A percentile compares a stretch with the other conserved stretches of the same genome.
These are phyloP conservation scores for Canavalia gladiata DNA, from an alignment of 306 rosid genomes.

Conservation along the genomic window DNA sequence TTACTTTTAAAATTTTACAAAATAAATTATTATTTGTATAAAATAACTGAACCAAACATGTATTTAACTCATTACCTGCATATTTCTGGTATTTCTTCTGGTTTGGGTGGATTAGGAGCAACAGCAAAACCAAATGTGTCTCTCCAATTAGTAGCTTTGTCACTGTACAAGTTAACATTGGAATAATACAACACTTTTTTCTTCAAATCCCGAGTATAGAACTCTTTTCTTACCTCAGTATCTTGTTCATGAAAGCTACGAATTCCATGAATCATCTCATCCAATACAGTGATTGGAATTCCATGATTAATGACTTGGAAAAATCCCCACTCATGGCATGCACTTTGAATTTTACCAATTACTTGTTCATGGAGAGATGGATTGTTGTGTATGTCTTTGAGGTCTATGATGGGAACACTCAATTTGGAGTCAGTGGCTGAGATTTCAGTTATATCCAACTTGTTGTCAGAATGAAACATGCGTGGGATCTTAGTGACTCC, in stretches of 20 bases:
- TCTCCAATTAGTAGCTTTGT: constrained; percentile 64
- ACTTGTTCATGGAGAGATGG: neutral
- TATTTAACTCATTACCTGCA: constrained; percentile 44
- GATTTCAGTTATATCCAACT: neutral
- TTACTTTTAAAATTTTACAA: too few species aligned
- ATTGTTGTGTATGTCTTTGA: constrained; percentile 36
- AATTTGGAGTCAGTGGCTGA: neutral
- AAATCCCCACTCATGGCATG: constrained; percentile 57
- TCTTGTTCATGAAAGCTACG: constrained; percentile 64
- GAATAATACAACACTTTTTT: constrained; percentile 45
- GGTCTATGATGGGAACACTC: constrained; percentile 47
- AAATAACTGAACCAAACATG: too few species aligned
- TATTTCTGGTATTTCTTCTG: constrained; percentile 49
- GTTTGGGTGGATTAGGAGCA: constrained; percentile 53
- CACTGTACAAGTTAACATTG: constrained; percentile 53
- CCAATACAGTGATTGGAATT: constrained; percentile 47
- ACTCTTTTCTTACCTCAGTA: constrained; percentile 39
- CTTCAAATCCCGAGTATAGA: constrained; percentile 43
- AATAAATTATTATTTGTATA: too few species aligned
- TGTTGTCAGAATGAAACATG: constrained; percentile 45
- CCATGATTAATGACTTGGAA: constrained; percentile 64
- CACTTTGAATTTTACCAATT: constrained; percentile 33
- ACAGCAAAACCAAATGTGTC: constrained; percentile 53
- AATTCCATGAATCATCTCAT: constrained; percentile 52
- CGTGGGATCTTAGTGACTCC: constrained; percentile 58